These are phyloP conservation scores for Sclerotinia borealis DNA, from an alignment of 2,329 filamentous ascomycete species.

Conservation along the genomic window DNA sequence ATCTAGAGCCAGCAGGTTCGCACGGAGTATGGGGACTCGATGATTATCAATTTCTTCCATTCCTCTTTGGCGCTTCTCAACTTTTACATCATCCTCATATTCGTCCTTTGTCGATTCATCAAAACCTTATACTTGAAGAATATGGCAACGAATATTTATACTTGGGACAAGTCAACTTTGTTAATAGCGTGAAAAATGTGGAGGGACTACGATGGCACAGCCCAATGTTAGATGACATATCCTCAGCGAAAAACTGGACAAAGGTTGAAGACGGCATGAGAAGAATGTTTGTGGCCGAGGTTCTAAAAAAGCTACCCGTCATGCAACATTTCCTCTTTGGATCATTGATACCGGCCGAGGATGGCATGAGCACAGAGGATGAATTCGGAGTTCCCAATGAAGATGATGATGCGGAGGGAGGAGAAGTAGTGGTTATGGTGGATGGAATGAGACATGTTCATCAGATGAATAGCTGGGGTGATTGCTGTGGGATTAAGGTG, in stretches of 20 bases:
- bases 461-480: slow-evolving; percentile 73
- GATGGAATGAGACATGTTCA: slow-evolving; percentile 66
- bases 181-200: slow-evolving; percentile 94
- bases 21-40: slow-evolving; percentile 98
- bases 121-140: slow-evolving; percentile 80
- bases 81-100: slow-evolving; percentile 77
- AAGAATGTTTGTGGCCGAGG: slow-evolving; percentile 92
- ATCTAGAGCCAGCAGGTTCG: slow-evolving; percentile 92
- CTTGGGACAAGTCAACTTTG: slow-evolving; percentile 85
- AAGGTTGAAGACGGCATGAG: slow-evolving; percentile 96
- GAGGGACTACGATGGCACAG: slow-evolving; percentile 93
- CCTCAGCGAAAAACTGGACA: slow-evolving; percentile 76
- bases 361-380: slow-evolving; percentile 69
- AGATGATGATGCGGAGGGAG: slow-evolving; percentile 46
- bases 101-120: slow-evolving; percentile 77
- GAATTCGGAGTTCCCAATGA: slow-evolving; percentile 43
- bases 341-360: slow-evolving; percentile 69
- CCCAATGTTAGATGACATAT: slow-evolving; percentile 98
- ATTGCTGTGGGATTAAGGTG: slow-evolving; percentile 97
- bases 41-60: slow-evolving; percentile 95
- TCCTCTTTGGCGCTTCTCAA: slow-evolving; percentile 90
- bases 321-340: slow-evolving; percentile 99
- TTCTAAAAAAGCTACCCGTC: slow-evolving; percentile 86
- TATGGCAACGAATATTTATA: slow-evolving; percentile 81
- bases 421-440: slow-evolving; percentile 57